Evolutionary conservation across 2,329 filamentous ascomycete species (phyloP).

Genomic region (Epichloe typhina): DNA sequence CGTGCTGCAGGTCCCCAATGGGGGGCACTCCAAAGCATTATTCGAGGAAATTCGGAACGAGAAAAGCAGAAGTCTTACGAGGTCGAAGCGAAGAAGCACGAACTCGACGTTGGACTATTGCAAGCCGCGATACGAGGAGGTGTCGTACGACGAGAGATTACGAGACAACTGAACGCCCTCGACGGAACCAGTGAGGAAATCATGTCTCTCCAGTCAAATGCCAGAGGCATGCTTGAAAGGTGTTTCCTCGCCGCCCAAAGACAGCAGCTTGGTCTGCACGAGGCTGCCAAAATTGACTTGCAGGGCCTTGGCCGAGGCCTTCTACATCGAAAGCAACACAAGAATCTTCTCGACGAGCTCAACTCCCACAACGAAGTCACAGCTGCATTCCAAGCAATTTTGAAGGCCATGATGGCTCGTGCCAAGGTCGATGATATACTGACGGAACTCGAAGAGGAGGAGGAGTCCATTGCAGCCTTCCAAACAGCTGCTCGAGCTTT

Average conservation of each 20-base stretch:
- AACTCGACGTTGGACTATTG: constrained; percentile 30
- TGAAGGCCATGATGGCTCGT: constrained; percentile 68
- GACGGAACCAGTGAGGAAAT: constrained; percentile 31
- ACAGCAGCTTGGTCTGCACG: constrained; percentile 44
- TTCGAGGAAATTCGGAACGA: constrained; percentile 36
- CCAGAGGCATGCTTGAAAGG: constrained; percentile 49
- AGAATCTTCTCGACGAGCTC: constrained; percentile 54
- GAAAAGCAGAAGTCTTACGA: constrained; percentile 30
- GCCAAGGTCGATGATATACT: constrained; percentile 61
- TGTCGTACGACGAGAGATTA: constrained; percentile 38
- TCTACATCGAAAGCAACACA: constrained; percentile 46
- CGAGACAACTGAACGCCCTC: constrained; percentile 34
- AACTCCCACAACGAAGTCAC: constrained; percentile 54
- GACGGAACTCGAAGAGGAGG: constrained; percentile 66
- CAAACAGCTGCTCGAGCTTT: constrained; percentile 64
- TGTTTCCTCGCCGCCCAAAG: constrained; percentile 34
- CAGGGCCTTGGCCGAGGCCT: constrained; percentile 58
- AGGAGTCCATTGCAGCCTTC: constrained; percentile 60
- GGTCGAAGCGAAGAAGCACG: constrained; percentile 33
- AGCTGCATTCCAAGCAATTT: constrained; percentile 57
- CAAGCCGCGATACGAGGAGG: constrained; percentile 41
- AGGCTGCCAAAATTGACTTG: constrained; percentile 42
- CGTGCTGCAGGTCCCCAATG: constrained; percentile 35
- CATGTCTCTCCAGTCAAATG: constrained; percentile 41
- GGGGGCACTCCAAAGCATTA: constrained; percentile 28